phyloP scores from a whole-genome alignment of 140 eudicot species.

The Bidens hawaiensis region DNA sequence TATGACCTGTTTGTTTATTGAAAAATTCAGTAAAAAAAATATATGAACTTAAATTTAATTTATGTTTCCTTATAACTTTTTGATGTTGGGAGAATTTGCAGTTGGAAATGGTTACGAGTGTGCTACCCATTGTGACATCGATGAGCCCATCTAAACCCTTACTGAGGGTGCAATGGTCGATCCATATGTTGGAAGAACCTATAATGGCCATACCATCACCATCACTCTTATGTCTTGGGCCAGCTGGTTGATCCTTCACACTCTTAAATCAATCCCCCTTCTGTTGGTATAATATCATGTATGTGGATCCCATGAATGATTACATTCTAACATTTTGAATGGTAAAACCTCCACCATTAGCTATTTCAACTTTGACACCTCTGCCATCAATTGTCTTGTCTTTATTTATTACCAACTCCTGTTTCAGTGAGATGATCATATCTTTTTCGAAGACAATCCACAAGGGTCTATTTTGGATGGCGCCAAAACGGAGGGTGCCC shows the following conservation, averaged over 20 bases:
- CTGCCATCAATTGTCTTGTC: slow-evolving; percentile 71
- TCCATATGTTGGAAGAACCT: slow-evolving; percentile 48
- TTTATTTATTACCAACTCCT: slow-evolving; percentile 41
- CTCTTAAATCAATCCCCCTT: slow-evolving; percentile 20
- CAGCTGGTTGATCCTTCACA: neutral
- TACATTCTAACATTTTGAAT: slow-evolving; percentile 40
- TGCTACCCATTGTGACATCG: slow-evolving; percentile 56
- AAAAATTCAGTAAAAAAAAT: neutral
- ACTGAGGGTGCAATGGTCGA: slow-evolving; percentile 50
- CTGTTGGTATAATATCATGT: slow-evolving; percentile 24
- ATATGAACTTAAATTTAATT: neutral
- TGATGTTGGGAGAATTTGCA: slow-evolving; percentile 55
- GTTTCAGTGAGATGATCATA: slow-evolving; percentile 42
- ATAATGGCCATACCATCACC: slow-evolving; percentile 51
- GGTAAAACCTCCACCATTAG: slow-evolving; percentile 56
- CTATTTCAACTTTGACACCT: slow-evolving; percentile 54
- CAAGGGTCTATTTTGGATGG: slow-evolving; percentile 41
- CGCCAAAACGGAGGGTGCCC: slow-evolving; percentile 65
- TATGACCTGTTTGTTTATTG: slow-evolving; percentile 34
- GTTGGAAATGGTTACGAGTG: slow-evolving; percentile 60
- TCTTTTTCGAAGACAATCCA: slow-evolving; percentile 53
- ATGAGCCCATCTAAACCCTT: slow-evolving; percentile 60
- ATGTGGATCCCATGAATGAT: slow-evolving; percentile 49
- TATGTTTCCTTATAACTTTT: slow-evolving; percentile 28
- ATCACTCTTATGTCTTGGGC: slow-evolving; percentile 15